Conservation (phyloP, 805 yeast species). For the fission yeast (Schizosaccharomyces pombe) region DNA sequence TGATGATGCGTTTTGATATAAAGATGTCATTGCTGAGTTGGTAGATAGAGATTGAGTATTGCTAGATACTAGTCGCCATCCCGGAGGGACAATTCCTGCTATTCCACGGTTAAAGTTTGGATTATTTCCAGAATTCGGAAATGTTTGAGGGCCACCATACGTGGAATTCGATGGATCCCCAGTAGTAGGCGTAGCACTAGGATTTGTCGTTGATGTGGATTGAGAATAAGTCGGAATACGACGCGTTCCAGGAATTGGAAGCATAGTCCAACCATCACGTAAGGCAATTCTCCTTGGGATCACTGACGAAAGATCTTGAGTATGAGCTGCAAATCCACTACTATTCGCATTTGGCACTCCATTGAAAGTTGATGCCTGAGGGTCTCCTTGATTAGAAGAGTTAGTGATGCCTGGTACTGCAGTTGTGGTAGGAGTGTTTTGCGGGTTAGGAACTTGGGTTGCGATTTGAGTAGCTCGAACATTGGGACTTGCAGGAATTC, state of each 20-base stretch:
- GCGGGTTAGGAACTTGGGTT: constrained; percentile 1
- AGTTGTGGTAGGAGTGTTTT: not conserved
- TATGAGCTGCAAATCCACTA: not conserved
- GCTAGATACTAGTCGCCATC: not conserved
- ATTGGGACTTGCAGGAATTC: too few relatives aligned
- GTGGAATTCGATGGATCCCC: too few relatives aligned
- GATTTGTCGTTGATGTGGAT: too few relatives aligned
- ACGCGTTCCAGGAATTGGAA: constrained; percentile 9
- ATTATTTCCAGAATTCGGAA: too few relatives aligned
- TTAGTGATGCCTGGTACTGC: not conserved
- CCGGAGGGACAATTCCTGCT: not conserved
- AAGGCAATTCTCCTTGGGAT: constrained; percentile 8
- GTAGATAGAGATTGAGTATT: not conserved
- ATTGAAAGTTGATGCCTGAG: too few relatives aligned
- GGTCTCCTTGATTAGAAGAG: too few relatives aligned
- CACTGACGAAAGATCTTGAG: not conserved
- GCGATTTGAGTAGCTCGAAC: constrained; percentile 3
- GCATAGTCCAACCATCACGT: constrained; percentile 11
- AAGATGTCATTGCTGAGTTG: too few relatives aligned
- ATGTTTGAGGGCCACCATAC: too few relatives aligned
- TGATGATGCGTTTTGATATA: too few relatives aligned
- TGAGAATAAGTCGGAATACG: not conserved
- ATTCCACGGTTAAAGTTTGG: too few relatives aligned
- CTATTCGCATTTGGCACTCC: too few relatives aligned
- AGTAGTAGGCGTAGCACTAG: too few relatives aligned